A percentile compares a stretch with the other conserved stretches of the same genome.
phyloP scores from a whole-genome alignment of 2,329 filamentous ascomycete species.

The Fusarium musae region DNA sequence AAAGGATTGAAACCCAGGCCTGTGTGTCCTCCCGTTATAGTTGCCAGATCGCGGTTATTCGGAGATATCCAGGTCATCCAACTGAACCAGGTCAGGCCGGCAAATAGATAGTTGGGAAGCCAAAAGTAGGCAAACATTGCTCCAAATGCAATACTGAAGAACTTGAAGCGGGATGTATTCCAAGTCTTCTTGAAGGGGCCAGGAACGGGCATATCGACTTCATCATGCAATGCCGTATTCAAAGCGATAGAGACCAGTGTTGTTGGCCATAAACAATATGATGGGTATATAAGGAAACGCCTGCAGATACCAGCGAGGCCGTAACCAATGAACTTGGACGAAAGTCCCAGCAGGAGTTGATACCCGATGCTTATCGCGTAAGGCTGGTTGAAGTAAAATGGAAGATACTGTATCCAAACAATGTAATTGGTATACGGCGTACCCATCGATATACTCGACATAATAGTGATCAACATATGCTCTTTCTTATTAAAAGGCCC shows the following conservation, averaged over 20 bases:
- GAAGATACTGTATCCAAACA: constrained; percentile 61
- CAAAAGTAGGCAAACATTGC: constrained; percentile 66
- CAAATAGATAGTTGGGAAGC: constrained; percentile 64
- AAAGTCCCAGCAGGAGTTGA: constrained; percentile 61
- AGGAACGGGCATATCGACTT: constrained; percentile 46
- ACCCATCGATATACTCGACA: constrained; percentile 67
- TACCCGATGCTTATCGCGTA: constrained; percentile 61
- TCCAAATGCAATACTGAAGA: constrained; percentile 57
- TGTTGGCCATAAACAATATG: constrained; percentile 65
- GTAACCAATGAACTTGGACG: constrained; percentile 66
- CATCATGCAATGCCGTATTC: constrained; percentile 60
- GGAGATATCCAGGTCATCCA: constrained; percentile 67
- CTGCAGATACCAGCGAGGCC: constrained; percentile 63
- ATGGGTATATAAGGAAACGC: constrained; percentile 63
- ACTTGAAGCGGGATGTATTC: constrained; percentile 57
- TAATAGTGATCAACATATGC: constrained; percentile 69
- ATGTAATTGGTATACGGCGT: constrained; percentile 62
- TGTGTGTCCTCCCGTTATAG: constrained; percentile 51
- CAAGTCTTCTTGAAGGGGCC: constrained; percentile 50
- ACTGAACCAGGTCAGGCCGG: constrained; percentile 58
- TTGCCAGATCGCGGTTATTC: constrained; percentile 50
- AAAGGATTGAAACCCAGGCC: constrained; percentile 56
- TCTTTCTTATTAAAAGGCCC: constrained; percentile 69
- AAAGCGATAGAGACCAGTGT: constrained; percentile 62
- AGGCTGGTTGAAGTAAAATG: constrained; percentile 61